Percentiles rank a stretch among this genome's conserved stretches.
phyloP scores from a whole-genome alignment of 192 early-diverging fungal genomes.

The Oehlia diaphana region DNA sequence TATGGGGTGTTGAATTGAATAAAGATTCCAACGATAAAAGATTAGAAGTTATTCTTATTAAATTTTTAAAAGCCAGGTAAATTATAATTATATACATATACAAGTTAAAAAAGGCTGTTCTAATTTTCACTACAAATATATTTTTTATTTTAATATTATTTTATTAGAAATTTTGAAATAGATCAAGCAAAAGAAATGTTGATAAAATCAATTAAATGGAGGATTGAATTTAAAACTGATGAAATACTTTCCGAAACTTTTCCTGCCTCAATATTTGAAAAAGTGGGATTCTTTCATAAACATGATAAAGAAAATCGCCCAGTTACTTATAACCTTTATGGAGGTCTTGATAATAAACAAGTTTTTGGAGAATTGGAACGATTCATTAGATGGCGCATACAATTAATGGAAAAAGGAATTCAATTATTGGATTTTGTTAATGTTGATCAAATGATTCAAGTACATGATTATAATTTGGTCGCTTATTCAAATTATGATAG shows the following conservation, averaged over 20 bases:
- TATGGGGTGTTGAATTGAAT: constrained; percentile 55
- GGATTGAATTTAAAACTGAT: constrained; percentile 50
- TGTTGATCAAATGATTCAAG: constrained; percentile 57
- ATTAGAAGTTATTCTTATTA: constrained; percentile 55
- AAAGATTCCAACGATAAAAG: constrained; percentile 46
- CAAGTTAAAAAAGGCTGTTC: background rate
- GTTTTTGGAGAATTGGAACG: constrained; percentile 57
- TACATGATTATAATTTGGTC: constrained; percentile 62
- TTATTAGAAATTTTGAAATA: constrained; percentile 35
- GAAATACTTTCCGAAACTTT: constrained; percentile 49
- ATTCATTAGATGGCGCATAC: constrained; percentile 64
- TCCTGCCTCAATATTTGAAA: constrained; percentile 44
- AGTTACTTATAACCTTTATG: constrained; percentile 63
- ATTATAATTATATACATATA: background rate
- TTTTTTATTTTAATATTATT: background rate
- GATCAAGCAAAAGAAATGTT: constrained; percentile 51
- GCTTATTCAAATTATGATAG: constrained; percentile 50
- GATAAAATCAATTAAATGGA: constrained; percentile 52
- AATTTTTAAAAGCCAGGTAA: constrained; percentile 59
- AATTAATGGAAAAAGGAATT: constrained; percentile 61
- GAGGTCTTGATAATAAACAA: constrained; percentile 50
- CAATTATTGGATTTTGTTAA: constrained; percentile 56
- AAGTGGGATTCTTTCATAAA: constrained; percentile 52
- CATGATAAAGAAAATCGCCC: constrained; percentile 51
- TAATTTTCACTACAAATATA: too few relatives aligned